A percentile compares a stretch with the other conserved stretches of the same genome.
phyloP scores from a whole-genome alignment of 306 rosid genomes.

The Inga leiocalycina region DNA sequence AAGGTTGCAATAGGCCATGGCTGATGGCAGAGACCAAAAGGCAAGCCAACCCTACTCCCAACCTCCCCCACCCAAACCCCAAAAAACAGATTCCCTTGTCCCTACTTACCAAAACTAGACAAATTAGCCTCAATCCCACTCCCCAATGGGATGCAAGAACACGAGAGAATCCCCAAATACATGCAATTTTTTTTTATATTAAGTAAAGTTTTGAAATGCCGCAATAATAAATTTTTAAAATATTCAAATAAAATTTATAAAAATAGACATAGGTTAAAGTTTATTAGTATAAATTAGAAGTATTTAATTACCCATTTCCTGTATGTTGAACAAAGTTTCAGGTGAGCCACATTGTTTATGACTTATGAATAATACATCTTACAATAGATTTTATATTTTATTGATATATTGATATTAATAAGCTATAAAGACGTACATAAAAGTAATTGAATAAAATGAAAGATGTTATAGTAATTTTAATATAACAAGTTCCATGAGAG shows the following conservation, averaged over 20 bases:
- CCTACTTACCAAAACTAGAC: not conserved
- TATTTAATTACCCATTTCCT: not conserved
- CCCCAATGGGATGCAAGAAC: not conserved
- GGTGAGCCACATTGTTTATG: not conserved
- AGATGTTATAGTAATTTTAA: not conserved
- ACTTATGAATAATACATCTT: not conserved
- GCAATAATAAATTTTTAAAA: not conserved
- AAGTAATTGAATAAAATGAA: not conserved
- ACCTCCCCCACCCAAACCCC: not conserved
- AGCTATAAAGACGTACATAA: not conserved
- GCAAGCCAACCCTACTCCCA: not conserved
- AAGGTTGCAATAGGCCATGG: not conserved
- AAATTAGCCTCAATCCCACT: not conserved
- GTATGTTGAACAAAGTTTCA: not conserved
- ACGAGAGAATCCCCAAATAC: not conserved
- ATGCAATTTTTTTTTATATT: not conserved
- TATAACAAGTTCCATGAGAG: not conserved
- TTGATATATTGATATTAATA: not conserved
- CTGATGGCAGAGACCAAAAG: not conserved
- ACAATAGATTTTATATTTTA: not conserved
- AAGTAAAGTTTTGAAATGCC: not conserved
- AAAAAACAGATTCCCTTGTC: not conserved
- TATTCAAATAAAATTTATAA: not conserved
- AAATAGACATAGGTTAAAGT: not conserved
- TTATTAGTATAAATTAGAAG: not conserved